Conservation (phyloP, 257 asterid genomes). For the Euphrasia confusa region DNA sequence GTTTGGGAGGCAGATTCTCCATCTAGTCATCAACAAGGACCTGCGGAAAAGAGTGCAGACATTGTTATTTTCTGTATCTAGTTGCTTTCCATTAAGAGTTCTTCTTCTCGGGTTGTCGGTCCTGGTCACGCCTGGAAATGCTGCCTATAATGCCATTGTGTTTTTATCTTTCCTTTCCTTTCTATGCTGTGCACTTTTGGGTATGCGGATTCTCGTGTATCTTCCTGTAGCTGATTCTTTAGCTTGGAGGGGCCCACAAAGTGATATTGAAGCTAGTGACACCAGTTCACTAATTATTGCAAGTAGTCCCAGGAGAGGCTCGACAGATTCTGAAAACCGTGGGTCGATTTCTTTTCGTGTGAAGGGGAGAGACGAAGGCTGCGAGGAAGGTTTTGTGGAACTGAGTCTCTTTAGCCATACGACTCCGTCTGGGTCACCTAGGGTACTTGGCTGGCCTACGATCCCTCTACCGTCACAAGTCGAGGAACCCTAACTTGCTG, state of each 20-base stretch:
- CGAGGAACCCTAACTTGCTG: slow-evolving; percentile 19
- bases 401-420: slow-evolving; percentile 67
- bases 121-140: slow-evolving; percentile 42
- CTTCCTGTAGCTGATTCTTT: slow-evolving; percentile 78
- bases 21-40: slow-evolving; percentile 69
- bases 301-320: slow-evolving; percentile 42
- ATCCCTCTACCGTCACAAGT: slow-evolving; percentile 45
- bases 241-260: slow-evolving; percentile 49
- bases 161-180: slow-evolving; percentile 77
- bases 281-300: slow-evolving; percentile 47
- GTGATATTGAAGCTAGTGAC: slow-evolving; percentile 57
- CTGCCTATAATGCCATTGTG: slow-evolving; percentile 46
- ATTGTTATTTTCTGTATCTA: slow-evolving; percentile 47
- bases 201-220: slow-evolving; percentile 64
- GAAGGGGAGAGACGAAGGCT: slow-evolving; percentile 43
- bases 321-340: slow-evolving; percentile 43
- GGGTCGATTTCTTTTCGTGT: slow-evolving; percentile 64
- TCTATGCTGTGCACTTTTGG: slow-evolving; percentile 56
- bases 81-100: slow-evolving; percentile 61
- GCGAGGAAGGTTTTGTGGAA: slow-evolving; percentile 74
- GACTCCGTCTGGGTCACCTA: slow-evolving; percentile 63
- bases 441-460: slow-evolving; percentile 69
- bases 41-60: slow-evolving; percentile 71
- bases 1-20: slow-evolving; percentile 63
- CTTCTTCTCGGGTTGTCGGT: slow-evolving; percentile 71